Conservation (phyloP, 768 basidiomycete genomes). For the Thelephora aurantiotincta region DNA sequence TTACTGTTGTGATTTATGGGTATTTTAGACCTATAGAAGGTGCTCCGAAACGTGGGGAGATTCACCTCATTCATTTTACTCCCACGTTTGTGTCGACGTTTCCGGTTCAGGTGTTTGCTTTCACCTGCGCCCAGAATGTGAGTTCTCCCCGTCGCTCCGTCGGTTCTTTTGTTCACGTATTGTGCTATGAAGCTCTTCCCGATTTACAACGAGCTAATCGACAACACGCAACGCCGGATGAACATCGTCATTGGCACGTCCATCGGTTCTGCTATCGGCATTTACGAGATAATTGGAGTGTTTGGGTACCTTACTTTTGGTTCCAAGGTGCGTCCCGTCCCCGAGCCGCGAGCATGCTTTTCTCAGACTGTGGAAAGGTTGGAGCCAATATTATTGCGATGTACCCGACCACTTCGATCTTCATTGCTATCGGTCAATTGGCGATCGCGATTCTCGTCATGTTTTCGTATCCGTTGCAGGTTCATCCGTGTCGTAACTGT, state of each 20-base stretch:
- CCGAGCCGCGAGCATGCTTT: background rate
- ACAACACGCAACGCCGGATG: slow-evolving; percentile 71
- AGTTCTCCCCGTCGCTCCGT: slow-evolving; percentile 11
- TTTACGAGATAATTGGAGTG: slow-evolving; percentile 80
- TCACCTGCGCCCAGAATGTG: slow-evolving; percentile 89
- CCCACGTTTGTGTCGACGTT: slow-evolving; percentile 72
- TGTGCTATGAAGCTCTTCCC: slow-evolving; percentile 60
- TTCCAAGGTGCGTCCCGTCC: slow-evolving; percentile 38
- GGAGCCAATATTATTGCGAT: slow-evolving; percentile 90
- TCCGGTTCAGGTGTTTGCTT: slow-evolving; percentile 89
- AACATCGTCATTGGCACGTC: slow-evolving; percentile 79
- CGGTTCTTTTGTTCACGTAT: background rate
- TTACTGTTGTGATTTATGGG: slow-evolving; percentile 67
- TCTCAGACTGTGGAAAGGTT: slow-evolving; percentile 35
- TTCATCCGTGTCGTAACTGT: slow-evolving; percentile 85
- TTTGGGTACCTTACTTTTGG: slow-evolving; percentile 94
- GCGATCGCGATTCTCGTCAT: slow-evolving; percentile 86
- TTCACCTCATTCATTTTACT: slow-evolving; percentile 60
- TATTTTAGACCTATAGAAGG: slow-evolving; percentile 64
- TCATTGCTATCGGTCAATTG: slow-evolving; percentile 85
- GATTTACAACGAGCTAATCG: slow-evolving; percentile 80
- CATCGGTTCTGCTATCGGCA: slow-evolving; percentile 70
- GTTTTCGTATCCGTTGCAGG: slow-evolving; percentile 90
- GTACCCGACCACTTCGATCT: slow-evolving; percentile 82
- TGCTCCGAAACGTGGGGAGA: slow-evolving; percentile 47